Base-by-base conservation (phyloP, 1,284 basidiomycete species). In the Cystobasidium sp. region DNA sequence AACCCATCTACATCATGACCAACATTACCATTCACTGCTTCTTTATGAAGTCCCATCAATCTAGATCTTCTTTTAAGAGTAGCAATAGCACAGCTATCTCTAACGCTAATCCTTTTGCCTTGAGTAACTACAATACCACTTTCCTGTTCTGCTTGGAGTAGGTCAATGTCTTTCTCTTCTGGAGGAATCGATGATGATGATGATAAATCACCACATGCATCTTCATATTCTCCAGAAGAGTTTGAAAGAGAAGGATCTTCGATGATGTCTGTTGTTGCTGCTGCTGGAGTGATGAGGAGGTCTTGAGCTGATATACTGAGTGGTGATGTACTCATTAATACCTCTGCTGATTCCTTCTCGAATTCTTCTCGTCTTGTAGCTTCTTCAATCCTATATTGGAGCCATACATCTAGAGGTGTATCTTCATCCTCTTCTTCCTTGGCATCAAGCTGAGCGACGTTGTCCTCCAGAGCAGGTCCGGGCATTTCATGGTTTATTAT, bases 51-150 rank as follows among this genome's bases (percentile, higher is more conserved):
- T 24, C 39, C 61, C 61, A 63, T 46, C 16, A 63, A 24, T 22
- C 61, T 24, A n/a, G 61, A 63, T 49, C 44, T 46, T 44, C 61
- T 9, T 12, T 63, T 44, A 16, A 63, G 44, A 63, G 61, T 63
- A 46, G 61, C 61, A 20, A 63, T 63, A 46, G 39, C 61, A 47
- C 41, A 24, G 16, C 41, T 47, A 10, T 63, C 61, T 20, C 31
- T 39, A n/a, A 63, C 61, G 31, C 61, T 63, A n/a, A 63, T 47
- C 3, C 61, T 1, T 49, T 63, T 63, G n/a, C 61, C 20, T 46
- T 63, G 41, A 63, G 61, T 41, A 20, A 49, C 41, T 16, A 49
- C 14, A 8, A 44, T 49, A 43, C 7, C 18, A 63, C 24, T 43
- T 3, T 63, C 61, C 18, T 49, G n/a, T 46, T 44, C 61, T 14